phyloP scores from a whole-genome alignment of 1,139 yeast genomes.

The Kodamaea sp. region DNA sequence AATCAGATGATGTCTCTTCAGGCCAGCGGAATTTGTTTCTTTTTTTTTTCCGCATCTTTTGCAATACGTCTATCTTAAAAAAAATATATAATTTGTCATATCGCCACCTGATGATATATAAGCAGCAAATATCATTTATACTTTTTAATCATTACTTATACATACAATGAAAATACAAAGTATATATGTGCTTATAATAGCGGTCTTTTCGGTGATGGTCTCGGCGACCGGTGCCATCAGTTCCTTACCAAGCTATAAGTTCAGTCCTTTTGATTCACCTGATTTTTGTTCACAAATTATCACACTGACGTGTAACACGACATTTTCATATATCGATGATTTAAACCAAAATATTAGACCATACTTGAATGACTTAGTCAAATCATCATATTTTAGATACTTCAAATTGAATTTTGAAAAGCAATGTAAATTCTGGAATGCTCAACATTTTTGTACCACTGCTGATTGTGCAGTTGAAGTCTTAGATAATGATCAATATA shows the following conservation, averaged over 20 bases:
- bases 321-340: slow-evolving; percentile 43
- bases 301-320: slow-evolving; percentile 46
- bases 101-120: no score
- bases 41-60: no score
- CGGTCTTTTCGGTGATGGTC: no score
- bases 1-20: no score
- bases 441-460: slow-evolving; percentile 84
- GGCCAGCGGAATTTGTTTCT: no score
- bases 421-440: slow-evolving; percentile 85
- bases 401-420: slow-evolving; percentile 84
- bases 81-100: no score
- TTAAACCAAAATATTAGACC: slow-evolving; percentile 42
- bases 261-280: slow-evolving; percentile 43
- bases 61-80: no score
- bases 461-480: slow-evolving; percentile 92
- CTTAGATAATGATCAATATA: slow-evolving; percentile 38
- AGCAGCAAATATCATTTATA: no score
- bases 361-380: slow-evolving; percentile 52
- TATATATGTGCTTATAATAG: no score
- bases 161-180: no score
- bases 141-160: no score
- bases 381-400: slow-evolving; percentile 74
- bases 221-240: no score
- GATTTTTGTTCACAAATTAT: slow-evolving; percentile 48
- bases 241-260: slow-evolving; percentile 5